These are phyloP conservation scores for Metschnikowia noctiluminum DNA, from an alignment of 805 yeast genomes.

Conservation along the genomic window DNA sequence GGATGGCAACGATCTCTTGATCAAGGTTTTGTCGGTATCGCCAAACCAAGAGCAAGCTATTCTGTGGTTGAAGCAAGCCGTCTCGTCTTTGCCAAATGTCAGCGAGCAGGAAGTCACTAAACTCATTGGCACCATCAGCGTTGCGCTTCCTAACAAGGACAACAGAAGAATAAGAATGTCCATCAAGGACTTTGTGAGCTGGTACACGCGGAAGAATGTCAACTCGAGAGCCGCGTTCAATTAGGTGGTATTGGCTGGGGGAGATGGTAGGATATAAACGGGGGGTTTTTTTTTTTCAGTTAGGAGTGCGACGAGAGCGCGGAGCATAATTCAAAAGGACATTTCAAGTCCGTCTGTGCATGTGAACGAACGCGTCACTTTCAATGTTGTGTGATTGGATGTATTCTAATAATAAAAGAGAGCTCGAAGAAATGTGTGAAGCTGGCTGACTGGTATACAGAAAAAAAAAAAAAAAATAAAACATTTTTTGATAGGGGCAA, in stretches of 20 bases:
- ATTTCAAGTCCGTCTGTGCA: too few species aligned
- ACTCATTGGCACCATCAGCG: conserved; percentile 52
- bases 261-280: neutral
- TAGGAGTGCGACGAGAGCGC: too few species aligned
- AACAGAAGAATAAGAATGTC: conserved; percentile 69
- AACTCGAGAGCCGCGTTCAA: conserved; percentile 19
- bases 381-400: too few species aligned
- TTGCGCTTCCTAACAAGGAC: conserved; percentile 64
- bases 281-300: neutral
- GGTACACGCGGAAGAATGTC: conserved; percentile 80
- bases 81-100: conserved; percentile 60
- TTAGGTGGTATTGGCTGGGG: neutral
- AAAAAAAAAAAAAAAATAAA: too few species aligned
- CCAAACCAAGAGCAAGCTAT: conserved; percentile 43
- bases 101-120: conserved; percentile 66
- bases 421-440: too few species aligned
- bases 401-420: too few species aligned
- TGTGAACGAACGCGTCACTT: too few species aligned
- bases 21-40: conserved; percentile 55
- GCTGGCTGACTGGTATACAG: too few species aligned
- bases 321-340: too few species aligned
- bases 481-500: too few species aligned
- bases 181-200: conserved; percentile 71
- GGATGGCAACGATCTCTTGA: conserved; percentile 72
- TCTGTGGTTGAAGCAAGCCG: conserved; percentile 60